Conservation (phyloP, 1,284 basidiomycete species). For the Ceratobasidium sp. region DNA sequence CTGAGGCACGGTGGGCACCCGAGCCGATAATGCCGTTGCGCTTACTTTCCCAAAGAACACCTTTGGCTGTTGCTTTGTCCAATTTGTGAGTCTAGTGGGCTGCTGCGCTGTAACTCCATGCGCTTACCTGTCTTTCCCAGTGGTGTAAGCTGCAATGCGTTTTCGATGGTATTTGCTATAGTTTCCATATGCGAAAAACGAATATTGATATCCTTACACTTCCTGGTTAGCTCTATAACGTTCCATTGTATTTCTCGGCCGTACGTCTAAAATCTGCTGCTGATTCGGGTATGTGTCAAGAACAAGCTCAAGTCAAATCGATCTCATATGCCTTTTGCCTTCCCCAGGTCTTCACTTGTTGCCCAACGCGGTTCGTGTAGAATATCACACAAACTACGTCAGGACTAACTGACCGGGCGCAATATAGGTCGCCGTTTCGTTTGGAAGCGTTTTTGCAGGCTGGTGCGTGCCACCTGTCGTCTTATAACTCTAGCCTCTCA, state of each 20-base stretch:
- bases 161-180: conserved; percentile 73
- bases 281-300: conserved; percentile 65
- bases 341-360: conserved; percentile 43
- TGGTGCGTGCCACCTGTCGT: conserved; percentile 63
- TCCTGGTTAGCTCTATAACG: conserved; percentile 72
- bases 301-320: conserved; percentile 49
- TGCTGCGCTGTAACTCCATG: neutral
- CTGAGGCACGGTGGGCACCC: conserved; percentile 76
- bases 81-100: conserved; percentile 66
- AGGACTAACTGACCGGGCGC: neutral
- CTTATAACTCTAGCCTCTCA: neutral
- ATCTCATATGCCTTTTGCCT: too few species aligned
- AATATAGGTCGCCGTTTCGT: conserved; percentile 74
- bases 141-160: conserved; percentile 76
- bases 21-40: conserved; percentile 89
- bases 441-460: conserved; percentile 85
- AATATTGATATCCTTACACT: neutral
- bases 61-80: conserved; percentile 79
- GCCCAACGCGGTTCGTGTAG: conserved; percentile 50
- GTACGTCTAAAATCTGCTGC: conserved; percentile 79
- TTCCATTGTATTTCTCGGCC: conserved; percentile 90
- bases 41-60: conserved; percentile 78
- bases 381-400: neutral
- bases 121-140: conserved; percentile 42
- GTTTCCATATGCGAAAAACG: neutral